Evolutionary conservation across 306 rosid species (phyloP).

Genomic region (Psophocarpus tetragonolobus): DNA sequence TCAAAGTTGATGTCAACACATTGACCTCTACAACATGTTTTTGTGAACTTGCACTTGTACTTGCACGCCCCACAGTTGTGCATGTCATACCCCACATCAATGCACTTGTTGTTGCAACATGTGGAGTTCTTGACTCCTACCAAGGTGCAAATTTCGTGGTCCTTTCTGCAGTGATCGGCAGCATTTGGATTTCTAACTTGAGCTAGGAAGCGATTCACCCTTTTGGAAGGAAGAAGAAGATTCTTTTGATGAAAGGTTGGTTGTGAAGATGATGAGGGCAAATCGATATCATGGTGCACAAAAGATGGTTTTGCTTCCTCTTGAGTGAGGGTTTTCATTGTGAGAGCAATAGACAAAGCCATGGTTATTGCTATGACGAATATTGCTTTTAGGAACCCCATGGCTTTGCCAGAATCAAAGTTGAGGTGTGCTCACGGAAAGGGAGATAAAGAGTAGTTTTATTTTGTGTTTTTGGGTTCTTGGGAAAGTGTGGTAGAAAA

Average conservation of each 20-base stretch:
- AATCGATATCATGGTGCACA: neutral
- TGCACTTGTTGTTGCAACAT: slow-evolving; percentile 86
- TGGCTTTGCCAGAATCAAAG: slow-evolving; percentile 46
- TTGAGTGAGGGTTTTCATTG: slow-evolving; percentile 37
- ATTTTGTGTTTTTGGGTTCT: slow-evolving; percentile 9
- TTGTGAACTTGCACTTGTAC: slow-evolving; percentile 66
- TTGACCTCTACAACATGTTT: slow-evolving; percentile 65
- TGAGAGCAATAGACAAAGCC: slow-evolving; percentile 74
- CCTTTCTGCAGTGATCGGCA: slow-evolving; percentile 59
- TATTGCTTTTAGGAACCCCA: slow-evolving; percentile 60
- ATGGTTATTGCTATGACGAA: slow-evolving; percentile 66
- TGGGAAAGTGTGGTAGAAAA: slow-evolving; percentile 21
- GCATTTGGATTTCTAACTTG: slow-evolving; percentile 51
- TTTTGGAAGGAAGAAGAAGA: slow-evolving; percentile 49
- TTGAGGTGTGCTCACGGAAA: neutral
- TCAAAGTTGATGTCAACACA: slow-evolving; percentile 63
- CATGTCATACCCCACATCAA: slow-evolving; percentile 48
- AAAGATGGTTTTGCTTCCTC: slow-evolving; percentile 24
- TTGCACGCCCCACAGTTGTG: slow-evolving; percentile 77
- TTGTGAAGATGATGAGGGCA: neutral
- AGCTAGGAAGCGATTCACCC: slow-evolving; percentile 60
- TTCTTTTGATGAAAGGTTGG: neutral
- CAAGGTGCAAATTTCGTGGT: slow-evolving; percentile 50
- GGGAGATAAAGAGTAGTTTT: neutral
- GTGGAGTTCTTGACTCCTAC: slow-evolving; percentile 39